Percentiles rank a stretch among this genome's conserved stretches.
Evolutionary conservation across 1,284 basidiomycete species (phyloP).

Genomic region (Microbotryomycetes sp.): DNA sequence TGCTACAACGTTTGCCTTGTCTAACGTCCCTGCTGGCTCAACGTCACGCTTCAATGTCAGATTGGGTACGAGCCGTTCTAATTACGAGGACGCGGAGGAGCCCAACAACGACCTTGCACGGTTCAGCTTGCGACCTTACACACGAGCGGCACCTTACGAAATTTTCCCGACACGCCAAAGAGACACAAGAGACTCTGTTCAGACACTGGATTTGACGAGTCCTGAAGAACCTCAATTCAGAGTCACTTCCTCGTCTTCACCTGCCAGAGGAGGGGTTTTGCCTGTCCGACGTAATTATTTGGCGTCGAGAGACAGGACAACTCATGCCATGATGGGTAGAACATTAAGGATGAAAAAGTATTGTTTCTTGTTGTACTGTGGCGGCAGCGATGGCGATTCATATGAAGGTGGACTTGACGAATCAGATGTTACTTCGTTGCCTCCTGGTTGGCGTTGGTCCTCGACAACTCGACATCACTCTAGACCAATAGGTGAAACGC

Average conservation of each 20-base stretch:
- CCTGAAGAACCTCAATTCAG: neutral
- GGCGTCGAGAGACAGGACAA: conserved; percentile 8
- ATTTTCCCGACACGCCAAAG: neutral
- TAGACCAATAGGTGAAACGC: too few species aligned
- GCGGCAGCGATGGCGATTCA: neutral
- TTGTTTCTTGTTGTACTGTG: conserved; percentile 22
- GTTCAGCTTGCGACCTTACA: neutral
- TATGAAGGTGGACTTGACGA: conserved; percentile 1
- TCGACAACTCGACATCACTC: too few species aligned
- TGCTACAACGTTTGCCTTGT: too few species aligned
- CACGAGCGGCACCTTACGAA: neutral
- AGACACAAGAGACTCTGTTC: neutral
- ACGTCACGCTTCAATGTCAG: neutral
- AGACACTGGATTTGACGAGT: neutral
- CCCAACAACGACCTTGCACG: neutral
- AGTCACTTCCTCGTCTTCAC: neutral
- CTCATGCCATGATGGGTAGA: conserved; percentile 12
- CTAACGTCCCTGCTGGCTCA: neutral
- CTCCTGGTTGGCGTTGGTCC: neutral
- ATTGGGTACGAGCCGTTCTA: neutral
- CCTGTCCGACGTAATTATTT: neutral
- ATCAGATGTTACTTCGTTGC: neutral
- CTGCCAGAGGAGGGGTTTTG: neutral
- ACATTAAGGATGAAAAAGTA: conserved; percentile 17
- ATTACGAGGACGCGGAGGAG: neutral